These are phyloP conservation scores for Boletus barrowsii DNA, from an alignment of 768 basidiomycete genomes.

Conservation along the genomic window DNA sequence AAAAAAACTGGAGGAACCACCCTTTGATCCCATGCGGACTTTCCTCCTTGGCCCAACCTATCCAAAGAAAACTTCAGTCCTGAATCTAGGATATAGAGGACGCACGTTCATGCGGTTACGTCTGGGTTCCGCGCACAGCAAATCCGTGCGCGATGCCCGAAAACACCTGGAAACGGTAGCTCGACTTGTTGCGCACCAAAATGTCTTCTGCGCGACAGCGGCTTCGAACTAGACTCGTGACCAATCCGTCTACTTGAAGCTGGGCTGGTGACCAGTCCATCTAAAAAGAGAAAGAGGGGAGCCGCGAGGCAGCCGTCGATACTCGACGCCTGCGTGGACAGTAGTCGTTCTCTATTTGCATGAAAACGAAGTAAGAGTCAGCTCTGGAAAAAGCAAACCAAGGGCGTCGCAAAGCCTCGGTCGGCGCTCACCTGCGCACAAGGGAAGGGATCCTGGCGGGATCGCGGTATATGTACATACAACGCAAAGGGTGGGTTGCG, in stretches of 20 bases:
- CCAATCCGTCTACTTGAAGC: no score
- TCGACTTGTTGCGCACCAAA: conserved; percentile 43
- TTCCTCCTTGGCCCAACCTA: conserved; percentile 61
- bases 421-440: conserved; percentile 19
- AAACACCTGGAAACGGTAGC: conserved; percentile 57
- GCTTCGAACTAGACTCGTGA: conserved; percentile 20
- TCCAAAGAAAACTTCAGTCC: not conserved
- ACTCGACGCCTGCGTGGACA: no score
- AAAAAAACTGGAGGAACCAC: conserved; percentile 50
- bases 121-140: conserved; percentile 12
- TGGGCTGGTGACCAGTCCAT: no score
- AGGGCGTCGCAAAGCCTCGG: not conserved
- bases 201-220: conserved; percentile 57
- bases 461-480: no score
- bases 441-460: conserved; percentile 18
- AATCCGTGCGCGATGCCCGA: conserved; percentile 36
- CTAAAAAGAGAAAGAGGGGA: no score
- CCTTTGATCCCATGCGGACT: conserved; percentile 44
- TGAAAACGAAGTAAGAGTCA: not conserved
- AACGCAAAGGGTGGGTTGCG: no score
- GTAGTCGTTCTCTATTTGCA: conserved; percentile 43
- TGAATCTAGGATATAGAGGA: not conserved
- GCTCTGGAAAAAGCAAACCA: no score
- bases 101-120: conserved; percentile 19
- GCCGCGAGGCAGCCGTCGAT: no score